Evolutionary conservation across 2,329 filamentous ascomycete genomes (phyloP), one percentile per base, ranked within the genome.

Genomic region (Neodidymelliopsis sp.): DNA sequence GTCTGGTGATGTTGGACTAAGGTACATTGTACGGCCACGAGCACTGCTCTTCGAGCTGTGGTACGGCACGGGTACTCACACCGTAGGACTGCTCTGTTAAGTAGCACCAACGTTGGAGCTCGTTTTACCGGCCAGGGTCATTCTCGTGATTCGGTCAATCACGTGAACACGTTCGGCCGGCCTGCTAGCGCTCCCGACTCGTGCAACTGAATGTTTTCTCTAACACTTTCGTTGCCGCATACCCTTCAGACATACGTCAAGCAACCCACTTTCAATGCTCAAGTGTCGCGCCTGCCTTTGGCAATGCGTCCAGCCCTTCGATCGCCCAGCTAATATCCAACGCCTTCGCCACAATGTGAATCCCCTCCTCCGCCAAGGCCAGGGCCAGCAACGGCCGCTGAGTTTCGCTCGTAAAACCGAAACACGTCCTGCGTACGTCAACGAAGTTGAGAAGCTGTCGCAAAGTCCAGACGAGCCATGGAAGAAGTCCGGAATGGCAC

Each of bases 261-360:
- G 33, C 33, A 49, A 41, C 54, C 39, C 53, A 49, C 47, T 51
- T 43, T 49, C 58, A 41, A 79, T 79, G 77, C 69, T 77, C 50
- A 74, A 73, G 39, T 79, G 76, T 56, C 72, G 70, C 53, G 69
- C 72, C 55, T 78, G 75, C 63, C 67, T 75, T 38, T 65, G 70
- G 63, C 75, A 74, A 67, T 72, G 69, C 56, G 66, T 77, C 38
- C 73, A 74, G 34, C 72, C 75, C 36, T 66, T 78, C 50, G 66
- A 77, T 53, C 54, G 62, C 25, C 53, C 62, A 13, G 33, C 61
- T 23, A 38, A 54, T 25, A 39, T 57, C 16, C 59, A 57, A 27
- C 55, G 55, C 22, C 51, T 67, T 38, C 59, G 61, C 48, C 56
- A 50, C 45, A 45, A 64, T 63, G 63, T 48, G 27, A 57, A 39